Evolutionary conservation across 192 early-diverging fungal genomes (phyloP), one percentile per base, ranked within the genome.

Genomic region (Entomortierella parvispora): DNA sequence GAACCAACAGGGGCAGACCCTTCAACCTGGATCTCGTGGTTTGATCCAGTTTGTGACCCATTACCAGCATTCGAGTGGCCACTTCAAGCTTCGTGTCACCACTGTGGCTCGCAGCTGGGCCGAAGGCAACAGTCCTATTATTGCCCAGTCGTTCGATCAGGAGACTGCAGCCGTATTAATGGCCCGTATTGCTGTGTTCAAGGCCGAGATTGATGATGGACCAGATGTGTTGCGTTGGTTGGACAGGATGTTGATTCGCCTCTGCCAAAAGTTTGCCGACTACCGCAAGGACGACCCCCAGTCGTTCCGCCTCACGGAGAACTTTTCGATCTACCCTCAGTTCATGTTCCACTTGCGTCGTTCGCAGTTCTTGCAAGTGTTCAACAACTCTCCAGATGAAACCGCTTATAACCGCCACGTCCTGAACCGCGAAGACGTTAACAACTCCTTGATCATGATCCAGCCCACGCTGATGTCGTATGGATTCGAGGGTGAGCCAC

Each of bases 331-430:
- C 68, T 99, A 99, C 81, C 98, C 98, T 51, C 97, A 99, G 81
- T 99, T 99, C 64, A 99, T 99, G 98, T 99, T 98, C 90, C 96
- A 99, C 60, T 82, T 99, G 66, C 89, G 98, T 45, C 86, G 98
- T 34, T 92, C 90, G 65, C 97, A 99, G 84, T 99, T 99, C 85
- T 81, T 99, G 71, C 97, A 99, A 69, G 95, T 97, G 15, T 99
- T 99, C 81, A 99, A 99, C 82, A 99, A 97, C 84, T 93, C 91
- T 68, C 98, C 98, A 15, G 98, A 99, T 81, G 98, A 99, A 62
- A 97, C 96, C 1, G 96, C 96, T 2, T 96, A 91, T 65, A 92
- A 93, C 71, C 71, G 94, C 17, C 96, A 99, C 79, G 91, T 95
- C 22, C 75, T 99, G 69, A 97, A 95, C 83, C 90, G 90, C 33